phyloP scores from a whole-genome alignment of 371 early-diverging fungal species.

The Fennellomyces sp. region DNA sequence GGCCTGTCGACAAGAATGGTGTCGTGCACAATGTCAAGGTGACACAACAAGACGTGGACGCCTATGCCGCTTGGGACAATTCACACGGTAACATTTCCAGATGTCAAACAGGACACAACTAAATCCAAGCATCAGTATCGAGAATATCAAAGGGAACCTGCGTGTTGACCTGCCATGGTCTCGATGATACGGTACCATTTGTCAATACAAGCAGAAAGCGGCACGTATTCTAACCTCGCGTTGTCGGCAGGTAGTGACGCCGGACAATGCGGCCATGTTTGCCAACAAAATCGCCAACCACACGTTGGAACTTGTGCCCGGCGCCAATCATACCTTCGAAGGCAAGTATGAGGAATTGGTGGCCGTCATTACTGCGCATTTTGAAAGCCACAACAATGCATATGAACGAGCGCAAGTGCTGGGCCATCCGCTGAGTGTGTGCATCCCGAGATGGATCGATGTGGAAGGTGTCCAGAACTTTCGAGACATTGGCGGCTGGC shows the following conservation, averaged over 20 bases:
- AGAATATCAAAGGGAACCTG: constrained; percentile 58
- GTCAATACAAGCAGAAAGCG: no score
- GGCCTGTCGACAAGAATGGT: constrained; percentile 38
- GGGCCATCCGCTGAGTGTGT: constrained; percentile 27
- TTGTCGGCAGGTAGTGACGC: constrained; percentile 54
- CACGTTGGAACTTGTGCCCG: constrained; percentile 51
- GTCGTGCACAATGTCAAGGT: constrained; percentile 34
- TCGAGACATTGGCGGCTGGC: constrained; percentile 64
- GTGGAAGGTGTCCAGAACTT: constrained; percentile 67
- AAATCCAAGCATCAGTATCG: constrained; percentile 19
- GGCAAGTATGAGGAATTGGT: constrained; percentile 48
- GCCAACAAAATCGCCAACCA: constrained; percentile 55
- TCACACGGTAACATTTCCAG: constrained; percentile 35
- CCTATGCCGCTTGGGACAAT: constrained; percentile 37
- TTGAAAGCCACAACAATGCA: constrained; percentile 41
- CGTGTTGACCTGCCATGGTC: constrained; percentile 64
- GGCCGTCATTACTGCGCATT: constrained; percentile 36
- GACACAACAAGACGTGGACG: constrained; percentile 36
- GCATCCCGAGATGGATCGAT: constrained; percentile 47
- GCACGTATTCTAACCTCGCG: not conserved
- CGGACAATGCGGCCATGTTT: constrained; percentile 56
- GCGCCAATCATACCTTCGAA: constrained; percentile 60
- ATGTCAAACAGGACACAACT: not conserved
- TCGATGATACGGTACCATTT: constrained; percentile 35
- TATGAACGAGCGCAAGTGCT: constrained; percentile 40